These are phyloP conservation scores for Alternaria metachromatica DNA, from an alignment of 2,329 filamentous ascomycete genomes.

Conservation along the genomic window DNA sequence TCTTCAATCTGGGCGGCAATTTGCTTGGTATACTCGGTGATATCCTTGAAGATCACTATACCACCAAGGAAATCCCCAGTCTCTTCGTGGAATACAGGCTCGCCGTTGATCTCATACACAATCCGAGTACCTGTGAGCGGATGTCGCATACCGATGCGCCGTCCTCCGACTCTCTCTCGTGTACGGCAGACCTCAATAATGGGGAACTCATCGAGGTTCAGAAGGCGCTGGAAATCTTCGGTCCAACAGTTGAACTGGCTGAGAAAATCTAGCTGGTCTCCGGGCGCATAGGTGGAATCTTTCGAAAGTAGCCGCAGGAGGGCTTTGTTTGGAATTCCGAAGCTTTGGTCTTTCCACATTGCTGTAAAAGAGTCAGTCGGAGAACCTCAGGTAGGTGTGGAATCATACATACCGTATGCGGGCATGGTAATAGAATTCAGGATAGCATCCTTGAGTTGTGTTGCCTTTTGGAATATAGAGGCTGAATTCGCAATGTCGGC, in stretches of 20 bases:
- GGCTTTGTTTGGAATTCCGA: constrained; percentile 75
- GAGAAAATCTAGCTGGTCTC: constrained; percentile 60
- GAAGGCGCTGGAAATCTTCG: constrained; percentile 67
- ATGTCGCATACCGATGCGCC: constrained; percentile 67
- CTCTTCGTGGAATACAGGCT: constrained; percentile 69
- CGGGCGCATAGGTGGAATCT: constrained; percentile 44
- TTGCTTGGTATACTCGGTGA: constrained; percentile 72
- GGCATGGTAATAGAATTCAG: constrained; percentile 77
- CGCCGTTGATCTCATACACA: constrained; percentile 70
- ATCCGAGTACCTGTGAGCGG: constrained; percentile 59
- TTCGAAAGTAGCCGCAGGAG: constrained; percentile 54
- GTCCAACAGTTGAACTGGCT: constrained; percentile 67
- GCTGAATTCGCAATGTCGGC: constrained; percentile 63
- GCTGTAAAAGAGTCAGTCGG: constrained; percentile 41
- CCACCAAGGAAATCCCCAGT: constrained; percentile 77
- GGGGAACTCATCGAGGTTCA: constrained; percentile 69
- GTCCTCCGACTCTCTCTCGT: constrained; percentile 64
- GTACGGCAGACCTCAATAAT: constrained; percentile 69
- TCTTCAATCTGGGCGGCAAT: constrained; percentile 73
- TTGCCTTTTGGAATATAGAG: constrained; percentile 74
- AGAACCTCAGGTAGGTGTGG: neutral
- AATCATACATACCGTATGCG: constrained; percentile 59
- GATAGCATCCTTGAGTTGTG: constrained; percentile 77
- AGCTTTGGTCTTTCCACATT: constrained; percentile 81
- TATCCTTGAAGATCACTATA: constrained; percentile 73